Evolutionary conservation across 805 yeast species (phyloP).

Genomic region (Barnettozyma botsteinii): DNA sequence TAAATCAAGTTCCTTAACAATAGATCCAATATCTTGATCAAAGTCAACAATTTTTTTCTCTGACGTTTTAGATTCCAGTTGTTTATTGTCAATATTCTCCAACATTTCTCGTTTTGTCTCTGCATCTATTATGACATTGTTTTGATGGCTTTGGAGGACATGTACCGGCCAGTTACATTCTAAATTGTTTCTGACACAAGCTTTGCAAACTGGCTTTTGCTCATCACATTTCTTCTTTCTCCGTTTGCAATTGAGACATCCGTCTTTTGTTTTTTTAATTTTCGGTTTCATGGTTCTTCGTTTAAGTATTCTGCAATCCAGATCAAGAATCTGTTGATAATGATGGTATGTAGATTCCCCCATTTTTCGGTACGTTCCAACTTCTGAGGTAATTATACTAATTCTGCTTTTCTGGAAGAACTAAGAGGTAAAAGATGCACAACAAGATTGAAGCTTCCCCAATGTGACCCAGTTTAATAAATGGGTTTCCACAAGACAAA

Average conservation of each 20-base stretch:
- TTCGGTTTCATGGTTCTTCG: slow-evolving; percentile 10
- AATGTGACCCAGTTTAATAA: too few relatives aligned
- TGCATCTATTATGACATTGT: too few relatives aligned
- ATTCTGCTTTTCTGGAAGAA: too few relatives aligned
- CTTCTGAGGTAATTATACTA: too few relatives aligned
- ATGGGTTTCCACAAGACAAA: too few relatives aligned
- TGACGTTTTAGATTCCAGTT: neutral
- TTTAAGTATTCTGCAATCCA: slow-evolving; percentile 6
- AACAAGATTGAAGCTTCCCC: too few relatives aligned
- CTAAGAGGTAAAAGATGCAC: too few relatives aligned
- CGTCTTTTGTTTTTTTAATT: slow-evolving; percentile 18
- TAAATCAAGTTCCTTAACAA: neutral
- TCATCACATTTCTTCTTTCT: slow-evolving; percentile 26
- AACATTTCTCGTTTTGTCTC: too few relatives aligned
- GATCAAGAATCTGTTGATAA: slow-evolving; percentile 21
- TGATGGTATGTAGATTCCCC: slow-evolving; percentile 14
- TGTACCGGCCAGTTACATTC: slow-evolving; percentile 22
- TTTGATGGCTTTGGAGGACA: slow-evolving; percentile 9
- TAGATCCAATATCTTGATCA: neutral
- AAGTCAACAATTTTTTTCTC: neutral
- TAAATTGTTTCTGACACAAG: slow-evolving; percentile 13
- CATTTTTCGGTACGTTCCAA: too few relatives aligned
- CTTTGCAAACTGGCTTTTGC: slow-evolving; percentile 18
- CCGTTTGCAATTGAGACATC: slow-evolving; percentile 21
- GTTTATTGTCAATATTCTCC: slow-evolving; percentile 2